phyloP scores from a whole-genome alignment of 2,329 filamentous ascomycete species.

The Karstenula rhodostoma region DNA sequence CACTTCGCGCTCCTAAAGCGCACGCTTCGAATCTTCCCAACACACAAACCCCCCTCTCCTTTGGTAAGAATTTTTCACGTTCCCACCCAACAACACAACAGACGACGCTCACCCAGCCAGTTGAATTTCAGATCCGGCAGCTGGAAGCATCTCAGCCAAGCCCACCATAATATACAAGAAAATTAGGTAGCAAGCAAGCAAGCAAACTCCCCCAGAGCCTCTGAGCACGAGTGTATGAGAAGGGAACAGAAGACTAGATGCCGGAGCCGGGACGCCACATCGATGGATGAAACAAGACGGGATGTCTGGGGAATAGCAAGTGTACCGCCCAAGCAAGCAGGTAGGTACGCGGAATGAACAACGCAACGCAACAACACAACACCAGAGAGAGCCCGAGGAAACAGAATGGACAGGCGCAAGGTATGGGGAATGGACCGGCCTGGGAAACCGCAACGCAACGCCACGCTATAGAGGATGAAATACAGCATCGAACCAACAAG shows the following conservation, averaged over 20 bases:
- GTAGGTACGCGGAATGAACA: not conserved
- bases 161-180: constrained; percentile 39
- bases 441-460: constrained; percentile 28
- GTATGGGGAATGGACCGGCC: not conserved
- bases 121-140: no score
- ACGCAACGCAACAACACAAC: not conserved
- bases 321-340: constrained; percentile 5
- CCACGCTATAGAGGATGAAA: constrained; percentile 37
- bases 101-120: no score
- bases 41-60: no score
- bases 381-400: constrained; percentile 1
- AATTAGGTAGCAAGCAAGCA: constrained; percentile 31
- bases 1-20: no score
- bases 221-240: not conserved
- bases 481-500: not conserved
- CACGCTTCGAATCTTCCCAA: no score
- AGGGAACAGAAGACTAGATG: constrained; percentile 8
- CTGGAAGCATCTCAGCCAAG: not conserved
- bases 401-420: not conserved
- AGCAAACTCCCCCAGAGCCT: constrained; percentile 7
- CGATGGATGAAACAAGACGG: not conserved
- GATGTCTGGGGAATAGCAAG: constrained; percentile 11
- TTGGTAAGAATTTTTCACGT: no score
- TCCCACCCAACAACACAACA: no score
- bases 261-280: constrained; percentile 6